These are phyloP conservation scores for Solanum hybrid DNA, from an alignment of 305 asterid species.

Conservation along the genomic window DNA sequence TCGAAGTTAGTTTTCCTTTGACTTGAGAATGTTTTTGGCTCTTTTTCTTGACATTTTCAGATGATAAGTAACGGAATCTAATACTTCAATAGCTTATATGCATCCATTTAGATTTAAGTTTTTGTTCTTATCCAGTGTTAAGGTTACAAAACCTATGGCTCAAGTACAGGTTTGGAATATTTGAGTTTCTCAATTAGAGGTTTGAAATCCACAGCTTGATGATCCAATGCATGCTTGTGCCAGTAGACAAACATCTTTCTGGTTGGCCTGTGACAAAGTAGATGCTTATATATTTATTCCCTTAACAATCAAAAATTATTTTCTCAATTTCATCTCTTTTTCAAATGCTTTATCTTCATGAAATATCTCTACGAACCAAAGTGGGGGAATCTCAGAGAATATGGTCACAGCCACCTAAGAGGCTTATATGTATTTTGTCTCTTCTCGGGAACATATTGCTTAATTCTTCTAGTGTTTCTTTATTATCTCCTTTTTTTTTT, in stretches of 20 bases:
- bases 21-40: not conserved
- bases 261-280: not conserved
- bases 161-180: not conserved
- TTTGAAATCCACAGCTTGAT: not conserved
- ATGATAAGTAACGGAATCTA: not conserved
- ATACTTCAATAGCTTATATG: not conserved
- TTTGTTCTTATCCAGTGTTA: not conserved
- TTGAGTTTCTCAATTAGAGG: not conserved
- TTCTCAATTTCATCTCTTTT: not conserved
- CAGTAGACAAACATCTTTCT: not conserved
- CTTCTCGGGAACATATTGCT: constrained; percentile 4
- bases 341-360: not conserved
- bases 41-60: not conserved
- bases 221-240: not conserved
- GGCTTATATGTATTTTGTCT: not conserved
- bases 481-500: not conserved
- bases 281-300: not conserved
- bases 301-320: not conserved
- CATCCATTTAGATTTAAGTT: not conserved
- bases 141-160: not conserved
- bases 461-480: constrained; percentile 1
- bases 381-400: not conserved
- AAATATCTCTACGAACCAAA: not conserved
- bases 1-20: not conserved
- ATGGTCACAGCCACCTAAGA: not conserved